Percentiles rank a stretch among this genome's conserved stretches.
phyloP scores from a whole-genome alignment of 1,139 yeast species.

The Geotrichum histeridarum region DNA sequence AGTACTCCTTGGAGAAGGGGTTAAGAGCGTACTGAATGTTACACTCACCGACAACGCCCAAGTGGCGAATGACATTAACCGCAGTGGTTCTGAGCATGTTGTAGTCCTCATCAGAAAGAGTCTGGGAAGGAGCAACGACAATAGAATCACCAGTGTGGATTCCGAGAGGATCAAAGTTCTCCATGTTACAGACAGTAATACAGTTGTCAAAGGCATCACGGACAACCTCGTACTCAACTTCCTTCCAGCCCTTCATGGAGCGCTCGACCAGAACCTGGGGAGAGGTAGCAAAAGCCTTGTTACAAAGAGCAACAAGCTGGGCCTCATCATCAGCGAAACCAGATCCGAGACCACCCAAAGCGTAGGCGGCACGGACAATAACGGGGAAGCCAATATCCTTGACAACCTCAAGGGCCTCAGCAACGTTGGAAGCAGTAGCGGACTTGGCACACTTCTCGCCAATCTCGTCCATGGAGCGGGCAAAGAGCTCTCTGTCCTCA shows the following conservation, averaged over 20 bases:
- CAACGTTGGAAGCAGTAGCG: conserved; percentile 71
- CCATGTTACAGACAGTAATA: conserved; percentile 99
- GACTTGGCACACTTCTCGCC: conserved; percentile 92
- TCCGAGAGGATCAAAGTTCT: conserved; percentile 96
- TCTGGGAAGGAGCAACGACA: conserved; percentile 98
- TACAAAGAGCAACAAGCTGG: conserved; percentile 78
- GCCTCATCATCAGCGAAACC: conserved; percentile 92
- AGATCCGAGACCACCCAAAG: conserved; percentile 96
- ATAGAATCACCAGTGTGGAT: conserved; percentile 98
- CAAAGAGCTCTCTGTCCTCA: conserved; percentile 94
- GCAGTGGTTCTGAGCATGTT: conserved; percentile 98
- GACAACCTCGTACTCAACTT: conserved; percentile 96
- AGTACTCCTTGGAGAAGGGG: conserved; percentile 82
- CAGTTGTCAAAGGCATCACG: conserved; percentile 95
- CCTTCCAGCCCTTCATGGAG: conserved; percentile 98
- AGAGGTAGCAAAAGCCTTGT: conserved; percentile 88
- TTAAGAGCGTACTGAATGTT: conserved; percentile 95
- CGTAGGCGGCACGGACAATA: conserved; percentile 95
- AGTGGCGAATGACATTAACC: conserved; percentile 90
- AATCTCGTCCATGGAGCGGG: conserved; percentile 91
- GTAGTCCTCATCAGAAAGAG: conserved; percentile 92
- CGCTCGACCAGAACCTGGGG: conserved; percentile 97
- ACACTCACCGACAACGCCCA: conserved; percentile 99
- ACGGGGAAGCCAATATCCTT: conserved; percentile 89
- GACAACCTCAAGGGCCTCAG: conserved; percentile 82